Evolutionary conservation across 306 rosid genomes (phyloP), one percentile per base, ranked within the genome.

Genomic region (Abrus precatorius): DNA sequence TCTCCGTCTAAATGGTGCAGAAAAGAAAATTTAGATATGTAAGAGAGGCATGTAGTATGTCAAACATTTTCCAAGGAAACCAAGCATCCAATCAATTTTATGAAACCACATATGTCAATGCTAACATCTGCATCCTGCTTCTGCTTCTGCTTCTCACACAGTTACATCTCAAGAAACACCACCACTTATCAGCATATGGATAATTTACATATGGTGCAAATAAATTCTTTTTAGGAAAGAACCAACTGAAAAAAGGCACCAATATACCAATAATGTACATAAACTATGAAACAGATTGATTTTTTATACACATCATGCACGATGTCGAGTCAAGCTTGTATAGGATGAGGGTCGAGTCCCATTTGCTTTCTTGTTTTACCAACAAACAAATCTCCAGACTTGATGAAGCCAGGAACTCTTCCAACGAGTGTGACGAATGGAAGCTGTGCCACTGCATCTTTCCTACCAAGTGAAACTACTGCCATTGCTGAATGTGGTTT

Each of bases 331-430:
- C 67, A 74, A 74, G 81, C 74, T 52, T 52, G 29, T 5, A 32
- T 9, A 72, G 33, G 45, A 53, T 59, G 40, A 57, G 92, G 82
- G 34, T 77, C 80, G 40, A 91, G 85, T 30, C 93, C 97, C 83
- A 92, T 69, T 62, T 82, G 84, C 86, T 87, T 91, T 82, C 97
- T 92, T 70, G 93, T 84, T 73, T 53, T 90, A 59, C 94, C 93
- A 30, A 92, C 94, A 76, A 92, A 92, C 69, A 94, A 89, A 77
- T 94, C 94, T 62, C 91, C 78, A 3, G 94, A 92, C 69, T 94
- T 94, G 50, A 92, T 57, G 61, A 84, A 5, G 57, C 91, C 93
- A 12, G 97, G 94, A 52, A 92, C 30, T 60, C 85, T 76, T 79
- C 97, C 97, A 6, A 43, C 43, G 32, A 87, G 52, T 33, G 94